Conservation (phyloP, 1,284 basidiomycete species). For the Microstroma glucosiphilum region DNA sequence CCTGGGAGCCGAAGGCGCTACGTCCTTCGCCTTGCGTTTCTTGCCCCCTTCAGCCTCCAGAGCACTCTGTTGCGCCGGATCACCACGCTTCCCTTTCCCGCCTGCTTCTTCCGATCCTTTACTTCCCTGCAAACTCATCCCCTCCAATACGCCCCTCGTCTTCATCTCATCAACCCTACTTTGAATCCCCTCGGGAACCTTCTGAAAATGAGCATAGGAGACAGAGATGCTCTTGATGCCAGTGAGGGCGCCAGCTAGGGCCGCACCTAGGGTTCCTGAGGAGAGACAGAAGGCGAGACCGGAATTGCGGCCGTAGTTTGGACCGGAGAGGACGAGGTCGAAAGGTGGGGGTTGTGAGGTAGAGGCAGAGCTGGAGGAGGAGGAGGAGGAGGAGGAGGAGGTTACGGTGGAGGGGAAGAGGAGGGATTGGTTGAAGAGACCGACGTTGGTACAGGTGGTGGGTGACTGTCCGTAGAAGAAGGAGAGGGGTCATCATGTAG, state of each 20-base stretch:
- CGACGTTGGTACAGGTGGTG: slow-evolving; percentile 44
- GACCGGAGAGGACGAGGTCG: slow-evolving; percentile 46
- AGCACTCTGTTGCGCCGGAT: neutral
- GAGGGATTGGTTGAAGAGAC: slow-evolving; percentile 35
- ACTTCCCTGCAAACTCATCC: too few relatives aligned
- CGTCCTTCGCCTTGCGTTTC: neutral
- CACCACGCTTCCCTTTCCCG: neutral
- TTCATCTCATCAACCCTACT: neutral
- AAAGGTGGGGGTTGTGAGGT: slow-evolving; percentile 11
- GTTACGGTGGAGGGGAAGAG: slow-evolving; percentile 18
- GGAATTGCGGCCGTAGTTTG: slow-evolving; percentile 48
- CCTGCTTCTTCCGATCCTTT: neutral
- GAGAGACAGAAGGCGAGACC: slow-evolving; percentile 46
- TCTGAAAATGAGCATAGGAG: slow-evolving; percentile 42
- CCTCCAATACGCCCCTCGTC: too few relatives aligned
- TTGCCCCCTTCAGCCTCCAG: neutral
- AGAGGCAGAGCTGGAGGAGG: slow-evolving; percentile 7
- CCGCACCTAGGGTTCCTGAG: slow-evolving; percentile 47
- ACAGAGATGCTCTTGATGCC: slow-evolving; percentile 37
- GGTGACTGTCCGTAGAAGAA: slow-evolving; percentile 22
- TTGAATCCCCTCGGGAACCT: neutral
- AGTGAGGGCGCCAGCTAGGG: slow-evolving; percentile 36
- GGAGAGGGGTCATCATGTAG: neutral
- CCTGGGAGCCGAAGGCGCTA: slow-evolving; percentile 9
- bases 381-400: slow-evolving; percentile 14